Evolutionary conservation across 768 basidiomycete genomes (phyloP).

Genomic region (Mycena filopes): DNA sequence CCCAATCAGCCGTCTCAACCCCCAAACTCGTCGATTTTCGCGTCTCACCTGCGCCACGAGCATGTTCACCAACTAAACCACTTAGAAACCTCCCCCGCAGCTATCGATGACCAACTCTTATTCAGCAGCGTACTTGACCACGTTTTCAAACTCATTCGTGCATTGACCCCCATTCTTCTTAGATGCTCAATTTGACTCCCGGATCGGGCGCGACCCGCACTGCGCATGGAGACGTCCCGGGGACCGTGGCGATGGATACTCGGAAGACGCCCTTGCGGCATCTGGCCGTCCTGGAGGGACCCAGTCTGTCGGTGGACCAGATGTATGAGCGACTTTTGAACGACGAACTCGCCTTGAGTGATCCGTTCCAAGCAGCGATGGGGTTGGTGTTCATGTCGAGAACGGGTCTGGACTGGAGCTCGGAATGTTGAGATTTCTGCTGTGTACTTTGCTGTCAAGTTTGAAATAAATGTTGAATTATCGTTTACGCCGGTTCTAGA

Average conservation of each 20-base stretch:
- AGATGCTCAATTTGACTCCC: slow-evolving; percentile 28
- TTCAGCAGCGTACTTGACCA: slow-evolving; percentile 18
- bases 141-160: background rate
- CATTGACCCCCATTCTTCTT: slow-evolving; percentile 6
- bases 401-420: slow-evolving; percentile 49
- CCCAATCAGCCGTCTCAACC: background rate
- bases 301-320: slow-evolving; percentile 34
- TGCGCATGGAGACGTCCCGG: background rate
- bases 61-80: background rate
- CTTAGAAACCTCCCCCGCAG: background rate
- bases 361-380: slow-evolving; percentile 61
- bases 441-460: too few species aligned
- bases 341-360: slow-evolving; percentile 44
- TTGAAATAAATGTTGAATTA: background rate
- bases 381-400: slow-evolving; percentile 54
- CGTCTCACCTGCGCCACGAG: slow-evolving; percentile 9
- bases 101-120: slow-evolving; percentile 13
- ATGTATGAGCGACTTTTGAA: slow-evolving; percentile 48
- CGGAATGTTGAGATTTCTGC: background rate
- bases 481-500: too few species aligned
- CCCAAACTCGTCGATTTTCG: slow-evolving; percentile 2
- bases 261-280: slow-evolving; percentile 46
- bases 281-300: slow-evolving; percentile 44
- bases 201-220: slow-evolving; percentile 27
- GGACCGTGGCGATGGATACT: slow-evolving; percentile 34